Base-by-base conservation (phyloP, 345 rosid species). In the Carallia pectinifolia region DNA sequence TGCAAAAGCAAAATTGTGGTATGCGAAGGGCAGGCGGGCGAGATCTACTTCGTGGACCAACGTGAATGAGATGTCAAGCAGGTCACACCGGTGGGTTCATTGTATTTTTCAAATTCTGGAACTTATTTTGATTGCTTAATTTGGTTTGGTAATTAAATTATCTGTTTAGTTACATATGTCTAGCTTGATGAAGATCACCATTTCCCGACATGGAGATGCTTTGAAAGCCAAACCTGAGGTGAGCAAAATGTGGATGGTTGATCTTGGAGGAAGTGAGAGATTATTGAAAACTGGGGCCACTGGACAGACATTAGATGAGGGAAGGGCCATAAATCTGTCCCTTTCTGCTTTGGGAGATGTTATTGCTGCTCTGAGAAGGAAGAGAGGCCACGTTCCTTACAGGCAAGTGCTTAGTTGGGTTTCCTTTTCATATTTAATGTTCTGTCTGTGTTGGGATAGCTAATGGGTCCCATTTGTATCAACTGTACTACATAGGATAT, bases 211-310 rank as follows among this genome's bases (percentile, higher is more conserved):
- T 71, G 88, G 84, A 72, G 85, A 91, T 69, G 80, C 58, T 66
- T 68, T 61, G 78, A 86, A 86, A 60, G 85, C 84, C 36, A 87
- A 75, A 82, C 67, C 79, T 61, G 87, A 88, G 81, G 85, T 81
- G 58, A 91, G 96, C 90, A 91, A 91, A 79, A 80, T 94, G 66
- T 91, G 98, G 98, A 84, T 94, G 97, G 89, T 90, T 54, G 98
- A 94, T 85, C 97, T 94, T 2, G 97, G 96, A 74, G 98, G 98
- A n/a, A 91, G 97, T 19, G 96, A 94, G 78, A 76, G 98, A 58
- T 76, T 94, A 68, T 56, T 88, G 54, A 94, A 94, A 81, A 90
- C 97, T 0, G 92, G 95, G 48, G 96, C 96, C 37, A 80, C 78
- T 2, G 98, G 98, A 47, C 91, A 78, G 70, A 91, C 96, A 38